A percentile compares a stretch with the other conserved stretches of the same genome.
Conservation (phyloP, 208 protist genomes). For the Trichomonas vaginalis region DNA sequence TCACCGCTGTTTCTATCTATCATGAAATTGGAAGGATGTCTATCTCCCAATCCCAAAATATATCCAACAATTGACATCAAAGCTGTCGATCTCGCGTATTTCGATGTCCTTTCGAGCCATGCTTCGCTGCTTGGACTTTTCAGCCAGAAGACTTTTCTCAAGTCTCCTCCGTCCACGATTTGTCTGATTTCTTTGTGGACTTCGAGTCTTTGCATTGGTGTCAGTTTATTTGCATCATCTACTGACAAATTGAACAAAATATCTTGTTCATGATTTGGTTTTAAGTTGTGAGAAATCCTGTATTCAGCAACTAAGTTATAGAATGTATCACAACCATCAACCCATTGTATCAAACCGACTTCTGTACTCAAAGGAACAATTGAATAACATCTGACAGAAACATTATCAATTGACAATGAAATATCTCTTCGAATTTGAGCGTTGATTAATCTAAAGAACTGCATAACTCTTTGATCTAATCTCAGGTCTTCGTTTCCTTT, state of each 20-base stretch:
- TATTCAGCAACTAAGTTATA: background rate
- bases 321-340: background rate
- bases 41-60: background rate
- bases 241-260: background rate
- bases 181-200: background rate
- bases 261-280: background rate
- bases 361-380: background rate
- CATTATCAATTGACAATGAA: background rate
- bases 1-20: constrained; percentile 18
- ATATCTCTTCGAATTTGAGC: background rate
- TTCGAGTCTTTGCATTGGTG: background rate
- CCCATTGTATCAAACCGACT: constrained; percentile 12
- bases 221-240: background rate
- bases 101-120: background rate
- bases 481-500: constrained; percentile 9
- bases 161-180: background rate
- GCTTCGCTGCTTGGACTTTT: background rate
- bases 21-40: constrained; percentile 7
- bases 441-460: constrained; percentile 4
- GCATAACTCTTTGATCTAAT: constrained; percentile 12
- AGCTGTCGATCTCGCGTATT: background rate
- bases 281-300: background rate
- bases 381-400: background rate
- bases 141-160: background rate
- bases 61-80: constrained; percentile 2